Evolutionary conservation across 1,284 basidiomycete genomes (phyloP).

Genomic region (Puccinia brachypodii): DNA sequence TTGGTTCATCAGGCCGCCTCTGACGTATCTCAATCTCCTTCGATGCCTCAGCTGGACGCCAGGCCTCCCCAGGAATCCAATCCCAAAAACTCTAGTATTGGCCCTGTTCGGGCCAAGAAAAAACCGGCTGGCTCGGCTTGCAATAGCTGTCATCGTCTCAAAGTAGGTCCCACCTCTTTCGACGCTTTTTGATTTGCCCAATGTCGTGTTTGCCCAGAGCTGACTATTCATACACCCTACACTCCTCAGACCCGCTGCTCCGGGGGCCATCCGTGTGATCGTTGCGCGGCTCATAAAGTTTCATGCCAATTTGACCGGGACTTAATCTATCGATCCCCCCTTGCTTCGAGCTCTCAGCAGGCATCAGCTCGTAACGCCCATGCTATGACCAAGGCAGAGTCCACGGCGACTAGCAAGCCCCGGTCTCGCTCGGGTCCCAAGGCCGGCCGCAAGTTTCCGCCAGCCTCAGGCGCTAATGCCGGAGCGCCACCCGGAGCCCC

Average conservation of each 20-base stretch:
- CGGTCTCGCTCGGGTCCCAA: constrained; percentile 24
- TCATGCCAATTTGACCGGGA: constrained; percentile 47
- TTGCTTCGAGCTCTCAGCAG: constrained; percentile 44
- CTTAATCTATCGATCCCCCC: constrained; percentile 44
- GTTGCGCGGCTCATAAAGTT: constrained; percentile 48
- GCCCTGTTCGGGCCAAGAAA: constrained; percentile 47
- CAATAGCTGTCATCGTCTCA: constrained; percentile 47
- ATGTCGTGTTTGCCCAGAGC: neutral
- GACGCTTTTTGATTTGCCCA: neutral
- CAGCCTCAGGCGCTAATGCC: neutral
- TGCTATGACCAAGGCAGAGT: neutral
- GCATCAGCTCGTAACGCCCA: constrained; percentile 43
- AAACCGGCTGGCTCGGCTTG: constrained; percentile 48
- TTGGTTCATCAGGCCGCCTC: neutral
- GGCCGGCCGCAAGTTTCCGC: constrained; percentile 10
- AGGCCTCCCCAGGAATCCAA: constrained; percentile 18
- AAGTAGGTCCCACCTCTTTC: neutral
- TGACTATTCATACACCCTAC: neutral
- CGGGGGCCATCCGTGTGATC: constrained; percentile 47
- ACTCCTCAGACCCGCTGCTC: constrained; percentile 41
- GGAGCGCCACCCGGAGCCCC: neutral
- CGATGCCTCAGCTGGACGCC: constrained; percentile 8
- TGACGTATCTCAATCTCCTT: neutral
- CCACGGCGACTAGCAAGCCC: constrained; percentile 9
- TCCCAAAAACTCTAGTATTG: constrained; percentile 25